Evolutionary conservation across 352 stramenopile genomes (phyloP).

Genomic region (Pythium vanterpoolii): DNA sequence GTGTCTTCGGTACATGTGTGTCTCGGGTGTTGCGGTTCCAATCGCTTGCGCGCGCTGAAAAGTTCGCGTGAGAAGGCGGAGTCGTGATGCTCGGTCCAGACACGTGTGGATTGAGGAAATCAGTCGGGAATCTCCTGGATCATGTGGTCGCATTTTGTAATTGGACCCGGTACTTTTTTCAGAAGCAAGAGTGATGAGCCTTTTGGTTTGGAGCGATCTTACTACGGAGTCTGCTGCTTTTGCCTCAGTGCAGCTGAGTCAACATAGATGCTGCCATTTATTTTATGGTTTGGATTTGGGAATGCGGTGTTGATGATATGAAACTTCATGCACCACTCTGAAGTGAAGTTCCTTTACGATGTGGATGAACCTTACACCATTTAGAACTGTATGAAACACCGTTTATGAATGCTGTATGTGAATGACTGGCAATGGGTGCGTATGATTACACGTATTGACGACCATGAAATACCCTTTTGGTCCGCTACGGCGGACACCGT

Average conservation of each 20-base stretch:
- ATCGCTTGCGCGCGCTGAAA: constrained; percentile 62
- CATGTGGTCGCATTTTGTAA: constrained; percentile 63
- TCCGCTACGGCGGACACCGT: constrained; percentile 62
- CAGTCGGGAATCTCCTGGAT: constrained; percentile 15
- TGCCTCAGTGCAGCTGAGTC: constrained; percentile 41
- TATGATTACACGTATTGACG: constrained; percentile 55
- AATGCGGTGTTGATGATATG: constrained; percentile 75
- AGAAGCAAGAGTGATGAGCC: constrained; percentile 71
- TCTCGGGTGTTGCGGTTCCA: constrained; percentile 4
- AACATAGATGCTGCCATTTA: constrained; percentile 84
- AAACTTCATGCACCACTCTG: constrained; percentile 89
- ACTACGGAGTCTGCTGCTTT: constrained; percentile 78
- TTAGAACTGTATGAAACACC: constrained; percentile 55
- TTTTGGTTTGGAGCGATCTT: constrained; percentile 60
- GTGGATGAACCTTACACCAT: constrained; percentile 70
- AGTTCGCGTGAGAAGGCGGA: constrained; percentile 43
- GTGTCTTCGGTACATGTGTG: not conserved
- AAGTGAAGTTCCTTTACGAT: constrained; percentile 38
- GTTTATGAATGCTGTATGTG: constrained; percentile 4
- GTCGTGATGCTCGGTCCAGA: constrained; percentile 9
- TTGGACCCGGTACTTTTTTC: constrained; percentile 86
- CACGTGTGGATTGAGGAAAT: constrained; percentile 1
- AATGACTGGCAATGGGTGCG: constrained; percentile 23
- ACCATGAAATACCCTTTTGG: constrained; percentile 79
- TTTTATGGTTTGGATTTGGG: constrained; percentile 6